A percentile compares a stretch with the other conserved stretches of the same genome.
Evolutionary conservation across 169 alveolate species (phyloP).

Genomic region (Cryptosporidium parvum): DNA sequence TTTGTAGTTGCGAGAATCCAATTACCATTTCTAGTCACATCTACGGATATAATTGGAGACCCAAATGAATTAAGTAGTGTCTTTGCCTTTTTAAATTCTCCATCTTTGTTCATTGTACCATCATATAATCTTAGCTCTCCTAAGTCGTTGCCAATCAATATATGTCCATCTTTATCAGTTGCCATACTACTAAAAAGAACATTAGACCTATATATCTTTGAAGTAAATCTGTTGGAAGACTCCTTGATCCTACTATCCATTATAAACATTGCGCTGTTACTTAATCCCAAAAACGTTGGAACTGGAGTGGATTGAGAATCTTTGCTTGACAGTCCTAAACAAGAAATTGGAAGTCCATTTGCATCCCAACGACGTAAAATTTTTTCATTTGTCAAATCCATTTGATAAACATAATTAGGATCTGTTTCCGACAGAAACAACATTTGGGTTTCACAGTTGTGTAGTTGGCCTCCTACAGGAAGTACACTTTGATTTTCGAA

Average conservation of each 20-base stretch:
- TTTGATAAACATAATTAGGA: constrained; percentile 78
- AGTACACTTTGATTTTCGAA: constrained; percentile 73
- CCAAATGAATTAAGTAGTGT: constrained; percentile 78
- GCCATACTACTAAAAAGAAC: constrained; percentile 78
- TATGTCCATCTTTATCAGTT: constrained; percentile 80
- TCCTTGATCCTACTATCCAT: constrained; percentile 81
- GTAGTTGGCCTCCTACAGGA: constrained; percentile 76
- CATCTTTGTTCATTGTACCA: constrained; percentile 78
- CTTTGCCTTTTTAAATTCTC: constrained; percentile 80
- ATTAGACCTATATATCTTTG: constrained; percentile 78
- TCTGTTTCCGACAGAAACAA: constrained; percentile 77
- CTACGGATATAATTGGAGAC: constrained; percentile 78
- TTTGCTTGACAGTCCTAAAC: constrained; percentile 77
- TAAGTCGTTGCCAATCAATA: constrained; percentile 77
- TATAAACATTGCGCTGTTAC: constrained; percentile 78
- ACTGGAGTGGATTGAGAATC: constrained; percentile 77
- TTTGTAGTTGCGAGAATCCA: constrained; percentile 85
- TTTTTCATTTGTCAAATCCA: constrained; percentile 79
- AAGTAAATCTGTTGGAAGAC: constrained; percentile 67
- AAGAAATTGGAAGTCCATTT: constrained; percentile 77
- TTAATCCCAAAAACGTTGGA: constrained; percentile 77
- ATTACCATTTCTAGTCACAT: constrained; percentile 81
- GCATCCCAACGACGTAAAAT: constrained; percentile 80
- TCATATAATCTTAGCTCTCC: constrained; percentile 83
- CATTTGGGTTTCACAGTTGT: constrained; percentile 79